Evolutionary conservation across 2,329 filamentous ascomycete genomes (phyloP).

Genomic region (Fusarium veterinarium): DNA sequence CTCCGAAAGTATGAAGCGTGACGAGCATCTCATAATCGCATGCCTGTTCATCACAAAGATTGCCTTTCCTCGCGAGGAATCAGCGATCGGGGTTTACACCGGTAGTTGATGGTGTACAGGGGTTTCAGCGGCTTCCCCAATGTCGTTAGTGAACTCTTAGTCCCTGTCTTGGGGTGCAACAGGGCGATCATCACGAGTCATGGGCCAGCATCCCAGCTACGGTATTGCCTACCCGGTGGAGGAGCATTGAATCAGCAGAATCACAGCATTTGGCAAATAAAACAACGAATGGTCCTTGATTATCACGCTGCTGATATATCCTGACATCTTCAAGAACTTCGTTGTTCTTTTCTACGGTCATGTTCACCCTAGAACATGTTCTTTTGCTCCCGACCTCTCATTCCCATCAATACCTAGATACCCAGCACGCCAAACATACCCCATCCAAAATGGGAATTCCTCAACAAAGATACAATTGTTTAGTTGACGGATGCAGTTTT

Average conservation of each 20-base stretch:
- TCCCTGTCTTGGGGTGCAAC: not conserved
- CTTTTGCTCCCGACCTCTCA: rapidly evolving
- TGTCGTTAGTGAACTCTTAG: not conserved
- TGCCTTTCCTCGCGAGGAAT: not conserved
- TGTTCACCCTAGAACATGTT: rapidly evolving
- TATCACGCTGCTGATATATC: rapidly evolving
- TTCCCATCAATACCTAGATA: rapidly evolving
- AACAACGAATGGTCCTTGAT: rapidly evolving
- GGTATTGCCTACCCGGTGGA: too few species aligned
- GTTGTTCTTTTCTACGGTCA: rapidly evolving
- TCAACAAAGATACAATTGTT: rapidly evolving
- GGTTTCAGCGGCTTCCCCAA: not conserved
- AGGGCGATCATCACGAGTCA: not conserved
- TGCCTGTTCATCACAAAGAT: not conserved
- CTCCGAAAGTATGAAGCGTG: too few species aligned
- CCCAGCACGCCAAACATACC: rapidly evolving
- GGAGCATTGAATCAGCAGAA: not conserved
- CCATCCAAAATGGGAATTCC: rapidly evolving
- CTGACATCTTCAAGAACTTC: rapidly evolving
- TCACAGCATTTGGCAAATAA: rapidly evolving
- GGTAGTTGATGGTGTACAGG: not conserved
- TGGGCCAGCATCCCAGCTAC: rapidly evolving
- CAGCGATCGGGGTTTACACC: not conserved
- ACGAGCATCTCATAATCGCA: not conserved
- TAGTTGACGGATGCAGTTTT: not conserved